Percentiles rank a stretch among this genome's conserved stretches.
Evolutionary conservation across 352 stramenopile species (phyloP).

Genomic region (Pythium inflatum): DNA sequence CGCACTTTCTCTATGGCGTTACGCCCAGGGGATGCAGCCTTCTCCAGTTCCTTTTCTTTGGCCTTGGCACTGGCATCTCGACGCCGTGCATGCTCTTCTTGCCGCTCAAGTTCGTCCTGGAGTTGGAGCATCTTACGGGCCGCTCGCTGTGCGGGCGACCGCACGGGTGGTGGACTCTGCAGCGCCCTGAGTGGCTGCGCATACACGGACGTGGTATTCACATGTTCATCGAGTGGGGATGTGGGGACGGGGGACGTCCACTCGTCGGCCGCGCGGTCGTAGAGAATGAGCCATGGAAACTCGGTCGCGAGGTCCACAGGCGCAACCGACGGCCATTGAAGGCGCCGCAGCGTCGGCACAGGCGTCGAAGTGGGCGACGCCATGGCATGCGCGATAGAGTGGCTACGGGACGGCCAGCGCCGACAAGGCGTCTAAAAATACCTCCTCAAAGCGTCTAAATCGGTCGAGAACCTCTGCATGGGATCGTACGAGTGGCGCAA

Average conservation of each 20-base stretch:
- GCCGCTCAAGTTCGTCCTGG: conserved; percentile 45
- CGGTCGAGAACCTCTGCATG: too few relatives aligned
- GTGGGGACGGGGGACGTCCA: background rate
- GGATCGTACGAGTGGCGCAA: too few relatives aligned
- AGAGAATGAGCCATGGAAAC: conserved; percentile 49
- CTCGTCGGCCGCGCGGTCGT: conserved; percentile 16
- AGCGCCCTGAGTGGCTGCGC: conserved; percentile 31
- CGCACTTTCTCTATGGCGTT: background rate
- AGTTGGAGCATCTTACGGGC: conserved; percentile 60
- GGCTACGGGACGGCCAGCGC: too few relatives aligned
- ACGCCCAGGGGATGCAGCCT: conserved; percentile 6
- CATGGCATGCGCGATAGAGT: too few relatives aligned
- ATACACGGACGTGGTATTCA: conserved; percentile 42
- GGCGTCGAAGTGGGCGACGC: background rate
- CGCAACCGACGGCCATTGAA: conserved; percentile 41
- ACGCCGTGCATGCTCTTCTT: conserved; percentile 4
- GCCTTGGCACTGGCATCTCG: too few relatives aligned
- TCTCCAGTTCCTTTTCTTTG: too few relatives aligned
- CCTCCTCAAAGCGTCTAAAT: too few relatives aligned
- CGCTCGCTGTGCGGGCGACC: conserved; percentile 55
- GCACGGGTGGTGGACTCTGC: conserved; percentile 23
- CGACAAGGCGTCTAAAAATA: conserved; percentile 5
- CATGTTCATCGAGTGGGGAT: too few relatives aligned
- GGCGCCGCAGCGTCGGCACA: conserved; percentile 30
- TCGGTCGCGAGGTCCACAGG: conserved; percentile 48